These are phyloP conservation scores for Spatholobus suberectus DNA, from an alignment of 306 rosid genomes.

Conservation along the genomic window DNA sequence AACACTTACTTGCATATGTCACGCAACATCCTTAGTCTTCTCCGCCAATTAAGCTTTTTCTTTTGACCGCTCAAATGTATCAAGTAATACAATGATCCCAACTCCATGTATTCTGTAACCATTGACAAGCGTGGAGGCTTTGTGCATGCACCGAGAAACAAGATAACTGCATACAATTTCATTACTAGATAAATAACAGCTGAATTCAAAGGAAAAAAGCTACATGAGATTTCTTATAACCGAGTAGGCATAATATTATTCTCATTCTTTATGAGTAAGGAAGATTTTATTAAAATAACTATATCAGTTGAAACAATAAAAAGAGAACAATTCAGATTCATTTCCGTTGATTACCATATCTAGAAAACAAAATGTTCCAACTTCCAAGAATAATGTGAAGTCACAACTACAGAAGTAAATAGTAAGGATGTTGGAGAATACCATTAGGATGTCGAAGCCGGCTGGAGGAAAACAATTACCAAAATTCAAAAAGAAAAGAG, in stretches of 20 bases:
- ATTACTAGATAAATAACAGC: conserved; percentile 35
- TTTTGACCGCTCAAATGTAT: conserved; percentile 94
- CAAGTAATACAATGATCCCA: conserved; percentile 92
- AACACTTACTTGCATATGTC: conserved; percentile 88
- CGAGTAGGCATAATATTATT: conserved; percentile 7
- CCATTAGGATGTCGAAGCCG: conserved; percentile 99
- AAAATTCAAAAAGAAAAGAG: conserved; percentile 28
- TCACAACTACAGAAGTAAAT: conserved; percentile 36
- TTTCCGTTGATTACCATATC: conserved; percentile 13
- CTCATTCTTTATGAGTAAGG: not conserved
- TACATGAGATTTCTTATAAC: conserved; percentile 22
- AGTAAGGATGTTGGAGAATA: conserved; percentile 48
- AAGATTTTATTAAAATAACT: not conserved
- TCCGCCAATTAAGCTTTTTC: conserved; percentile 92
- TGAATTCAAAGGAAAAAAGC: conserved; percentile 31
- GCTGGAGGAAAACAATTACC: conserved; percentile 54
- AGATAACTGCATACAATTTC: conserved; percentile 78
- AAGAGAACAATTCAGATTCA: not conserved
- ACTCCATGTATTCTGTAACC: conserved; percentile 98
- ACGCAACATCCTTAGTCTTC: conserved; percentile 85
- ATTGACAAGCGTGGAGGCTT: conserved; percentile 97
- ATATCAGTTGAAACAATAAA: not conserved
- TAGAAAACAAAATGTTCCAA: conserved; percentile 31
- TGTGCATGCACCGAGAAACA: conserved; percentile 99
- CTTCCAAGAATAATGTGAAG: conserved; percentile 26